Base-by-base conservation (phyloP, 306 rosid species). In the Parietaria judaica region DNA sequence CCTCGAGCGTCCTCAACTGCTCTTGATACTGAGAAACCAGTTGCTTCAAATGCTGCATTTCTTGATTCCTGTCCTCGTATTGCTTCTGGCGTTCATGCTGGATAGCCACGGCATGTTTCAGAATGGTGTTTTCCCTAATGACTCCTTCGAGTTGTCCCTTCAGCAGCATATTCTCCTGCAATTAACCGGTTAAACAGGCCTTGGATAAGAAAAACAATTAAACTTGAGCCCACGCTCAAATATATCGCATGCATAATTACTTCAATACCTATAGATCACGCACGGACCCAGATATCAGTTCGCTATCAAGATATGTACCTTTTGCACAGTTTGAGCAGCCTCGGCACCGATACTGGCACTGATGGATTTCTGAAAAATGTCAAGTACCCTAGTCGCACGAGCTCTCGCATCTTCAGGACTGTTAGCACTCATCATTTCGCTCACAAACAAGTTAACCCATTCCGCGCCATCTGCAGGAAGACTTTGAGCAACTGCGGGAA, bases 401-500 rank as follows among this genome's bases (percentile, higher is more conserved):
- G 73, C 76, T 73, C 83, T 82, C 13, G 94, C 94, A 88, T 88
- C 94, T 48, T 86, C 96, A 73, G 89, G 70, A 68, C 80, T 86
- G 41, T 76, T 78, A 59, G 96, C 95, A 61, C 66, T 68, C 84
- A 67, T 77, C 86, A 92, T 84, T 74, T 92, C 96, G 70, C 78
- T 78, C 23, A 92, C 96, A 71, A 92, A 86, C 73, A 84, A 80
- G 52, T 88, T 91, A 44, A 88, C 84, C 98, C 98, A 88, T 74
- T 86, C 95, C 2, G 85, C 81, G 66, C 98, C 95, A 70, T 88
- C 86, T 13, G 51, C 77, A 70, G 88, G 87, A 62, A 86, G 86
- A 65, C 78, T 80, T 59, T 67, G 76, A 41, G 75, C 51, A 68
- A 76, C 72, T 13, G 86, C 65, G 36, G 17, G 74, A 43, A 58